A percentile compares a stretch with the other conserved stretches of the same genome.
Evolutionary conservation across 140 eudicot species (phyloP).

Genomic region (Senecio squalidus): DNA sequence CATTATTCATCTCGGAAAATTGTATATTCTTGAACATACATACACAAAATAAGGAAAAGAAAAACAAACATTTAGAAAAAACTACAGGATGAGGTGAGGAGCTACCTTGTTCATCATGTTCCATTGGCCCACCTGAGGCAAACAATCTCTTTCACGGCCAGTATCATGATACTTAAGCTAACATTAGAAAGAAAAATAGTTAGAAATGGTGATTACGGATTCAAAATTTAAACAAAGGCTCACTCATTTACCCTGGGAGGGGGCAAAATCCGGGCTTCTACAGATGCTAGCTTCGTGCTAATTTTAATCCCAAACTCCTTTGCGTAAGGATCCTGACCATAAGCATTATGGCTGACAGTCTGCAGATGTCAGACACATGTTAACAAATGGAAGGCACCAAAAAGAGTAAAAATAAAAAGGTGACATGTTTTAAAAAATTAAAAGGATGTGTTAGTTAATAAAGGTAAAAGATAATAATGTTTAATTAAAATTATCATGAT

Average conservation of each 20-base stretch:
- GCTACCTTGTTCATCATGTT: conserved; percentile 92
- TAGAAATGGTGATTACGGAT: background rate
- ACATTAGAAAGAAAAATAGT: conserved; percentile 7
- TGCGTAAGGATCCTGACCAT: conserved; percentile 80
- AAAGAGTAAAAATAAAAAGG: background rate
- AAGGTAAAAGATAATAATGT: background rate
- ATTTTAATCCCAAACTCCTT: conserved; percentile 88
- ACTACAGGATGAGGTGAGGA: background rate
- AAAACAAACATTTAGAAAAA: background rate
- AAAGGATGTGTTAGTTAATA: no score
- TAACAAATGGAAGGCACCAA: background rate
- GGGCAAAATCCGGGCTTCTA: conserved; percentile 93
- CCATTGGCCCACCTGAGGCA: conserved; percentile 99
- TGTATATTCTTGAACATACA: background rate
- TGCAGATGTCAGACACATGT: conserved; percentile 21
- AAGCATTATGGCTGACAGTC: conserved; percentile 83
- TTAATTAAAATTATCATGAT: background rate
- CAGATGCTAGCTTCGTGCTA: conserved; percentile 69
- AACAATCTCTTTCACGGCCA: conserved; percentile 88
- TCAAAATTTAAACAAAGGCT: background rate
- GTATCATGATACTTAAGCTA: conserved; percentile 89
- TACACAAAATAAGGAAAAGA: background rate
- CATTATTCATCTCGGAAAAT: background rate
- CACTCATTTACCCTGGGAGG: conserved; percentile 71
- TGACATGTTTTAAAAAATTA: background rate